Base-by-base conservation (phyloP, 306 rosid genomes). In the Lithocarpus polystachyus region DNA sequence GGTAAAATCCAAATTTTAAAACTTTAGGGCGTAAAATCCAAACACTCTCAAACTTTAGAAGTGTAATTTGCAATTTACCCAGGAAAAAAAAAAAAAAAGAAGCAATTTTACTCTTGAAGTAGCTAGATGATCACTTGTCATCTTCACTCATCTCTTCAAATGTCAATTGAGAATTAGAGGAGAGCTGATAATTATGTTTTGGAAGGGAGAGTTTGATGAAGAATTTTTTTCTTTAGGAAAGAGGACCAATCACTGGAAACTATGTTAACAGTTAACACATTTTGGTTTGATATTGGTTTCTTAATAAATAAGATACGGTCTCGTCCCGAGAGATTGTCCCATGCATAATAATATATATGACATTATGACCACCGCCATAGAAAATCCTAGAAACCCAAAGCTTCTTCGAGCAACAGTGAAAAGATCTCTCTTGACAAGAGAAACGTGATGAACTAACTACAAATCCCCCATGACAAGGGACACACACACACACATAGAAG, bases 371-470 rank as follows among this genome's bases (percentile, higher is more conserved):
- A 77, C 72, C 22, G 77, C 56, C 56, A 35, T 60, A 29, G 31
- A 48, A 28, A 71, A 43, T 55, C 56, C 64, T 37, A 22, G 65
- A 43, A 69, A 72, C 29, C 22, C 77, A 37, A 37, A 2, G 61
- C 19, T 11, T 59, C 10, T 59, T 20, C 5, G 48, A 55, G 78
- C 79, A 72, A 56, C 73, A 28, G 37, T 62, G n/a, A 28, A 7
- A 17, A 29, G 72, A 77, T 75, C 68, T 81, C 15, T 73, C 79
- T 52, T 55, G 48, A 26, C 72, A 56, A 40, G 37, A 6, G 24
- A 35, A 23, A 14, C 14, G n/a, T 6, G 24, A 61, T 68, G 51
- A 48, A 12, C 37, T 11, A 73, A 55, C 59, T 54, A 28, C 72
- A 20, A 1, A 79, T 22, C 67, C 64, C 51, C 60, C 28, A 20